phyloP scores from a whole-genome alignment of 2,329 filamentous ascomycete genomes.

The Beauveria caledonica region DNA sequence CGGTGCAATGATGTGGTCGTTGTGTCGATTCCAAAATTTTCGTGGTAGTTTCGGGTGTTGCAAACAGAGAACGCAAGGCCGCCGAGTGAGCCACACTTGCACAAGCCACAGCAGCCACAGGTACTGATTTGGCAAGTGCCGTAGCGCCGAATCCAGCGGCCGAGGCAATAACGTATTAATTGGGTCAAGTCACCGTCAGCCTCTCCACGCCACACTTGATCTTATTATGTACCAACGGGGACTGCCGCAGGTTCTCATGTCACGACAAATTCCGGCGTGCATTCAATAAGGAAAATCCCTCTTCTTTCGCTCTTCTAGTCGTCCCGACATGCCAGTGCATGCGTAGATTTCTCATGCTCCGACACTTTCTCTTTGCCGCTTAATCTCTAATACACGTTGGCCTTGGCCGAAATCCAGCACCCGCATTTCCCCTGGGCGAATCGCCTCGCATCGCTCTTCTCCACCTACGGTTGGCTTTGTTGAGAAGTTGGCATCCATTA shows the following conservation, averaged over 20 bases:
- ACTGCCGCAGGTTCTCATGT: constrained; percentile 8
- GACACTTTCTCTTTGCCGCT: neutral
- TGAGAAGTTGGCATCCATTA: neutral
- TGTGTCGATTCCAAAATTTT: neutral
- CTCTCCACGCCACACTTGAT: no score
- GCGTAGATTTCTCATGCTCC: neutral
- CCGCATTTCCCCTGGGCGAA: neutral
- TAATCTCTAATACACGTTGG: no score
- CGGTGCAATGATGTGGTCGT: neutral
- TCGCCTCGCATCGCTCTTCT: neutral
- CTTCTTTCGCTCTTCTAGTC: neutral
- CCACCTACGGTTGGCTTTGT: constrained; percentile 3
- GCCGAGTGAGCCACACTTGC: neutral
- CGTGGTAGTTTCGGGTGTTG: neutral
- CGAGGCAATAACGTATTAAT: neutral
- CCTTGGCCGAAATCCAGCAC: neutral
- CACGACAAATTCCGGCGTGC: constrained; percentile 8
- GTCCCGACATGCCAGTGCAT: neutral
- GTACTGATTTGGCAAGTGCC: neutral
- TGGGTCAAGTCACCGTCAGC: neutral
- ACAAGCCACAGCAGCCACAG: neutral
- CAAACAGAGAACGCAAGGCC: neutral
- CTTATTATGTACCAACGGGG: neutral
- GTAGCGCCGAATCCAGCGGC: neutral
- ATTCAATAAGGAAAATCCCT: neutral